Evolutionary conservation across 2,329 filamentous ascomycete species (phyloP).

Genomic region (Cercospora zeina): DNA sequence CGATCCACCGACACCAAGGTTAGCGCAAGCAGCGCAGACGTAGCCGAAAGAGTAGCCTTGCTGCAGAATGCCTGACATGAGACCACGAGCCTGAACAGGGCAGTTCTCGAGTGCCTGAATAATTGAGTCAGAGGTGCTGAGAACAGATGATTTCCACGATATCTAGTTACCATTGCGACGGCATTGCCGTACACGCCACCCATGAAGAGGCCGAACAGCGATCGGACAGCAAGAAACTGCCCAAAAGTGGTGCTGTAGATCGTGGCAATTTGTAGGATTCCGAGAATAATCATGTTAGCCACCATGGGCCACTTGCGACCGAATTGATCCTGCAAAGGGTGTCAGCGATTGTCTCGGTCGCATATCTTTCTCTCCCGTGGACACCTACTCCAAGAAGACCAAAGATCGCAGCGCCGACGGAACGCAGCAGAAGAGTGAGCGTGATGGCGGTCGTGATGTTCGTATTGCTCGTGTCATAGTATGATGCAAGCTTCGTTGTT

Average conservation of each 20-base stretch:
- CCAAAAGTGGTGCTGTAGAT: conserved; percentile 72
- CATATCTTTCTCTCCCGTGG: not conserved
- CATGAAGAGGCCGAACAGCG: conserved; percentile 65
- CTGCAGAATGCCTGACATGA: conserved; percentile 80
- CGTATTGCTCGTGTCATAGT: conserved; percentile 62
- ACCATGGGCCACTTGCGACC: conserved; percentile 63
- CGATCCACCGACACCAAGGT: conserved; percentile 67
- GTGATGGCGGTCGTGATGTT: conserved; percentile 74
- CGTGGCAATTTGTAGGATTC: conserved; percentile 71
- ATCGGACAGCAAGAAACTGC: conserved; percentile 64
- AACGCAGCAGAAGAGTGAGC: conserved; percentile 71
- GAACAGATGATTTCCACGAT: not conserved
- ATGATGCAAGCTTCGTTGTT: conserved; percentile 66
- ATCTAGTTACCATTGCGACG: conserved; percentile 51
- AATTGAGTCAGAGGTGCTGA: not conserved
- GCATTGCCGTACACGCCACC: conserved; percentile 62
- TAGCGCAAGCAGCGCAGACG: conserved; percentile 73
- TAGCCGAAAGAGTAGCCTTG: conserved; percentile 71
- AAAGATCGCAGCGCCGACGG: conserved; percentile 72
- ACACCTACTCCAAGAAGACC: conserved; percentile 61
- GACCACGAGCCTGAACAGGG: conserved; percentile 66
- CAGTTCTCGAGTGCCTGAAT: conserved; percentile 63
- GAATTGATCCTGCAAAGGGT: conserved; percentile 59
- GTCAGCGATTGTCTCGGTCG: not conserved
- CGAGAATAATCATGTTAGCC: conserved; percentile 72